Evolutionary conservation across 805 yeast genomes (phyloP).

Genomic region (Spathaspora girioi): DNA sequence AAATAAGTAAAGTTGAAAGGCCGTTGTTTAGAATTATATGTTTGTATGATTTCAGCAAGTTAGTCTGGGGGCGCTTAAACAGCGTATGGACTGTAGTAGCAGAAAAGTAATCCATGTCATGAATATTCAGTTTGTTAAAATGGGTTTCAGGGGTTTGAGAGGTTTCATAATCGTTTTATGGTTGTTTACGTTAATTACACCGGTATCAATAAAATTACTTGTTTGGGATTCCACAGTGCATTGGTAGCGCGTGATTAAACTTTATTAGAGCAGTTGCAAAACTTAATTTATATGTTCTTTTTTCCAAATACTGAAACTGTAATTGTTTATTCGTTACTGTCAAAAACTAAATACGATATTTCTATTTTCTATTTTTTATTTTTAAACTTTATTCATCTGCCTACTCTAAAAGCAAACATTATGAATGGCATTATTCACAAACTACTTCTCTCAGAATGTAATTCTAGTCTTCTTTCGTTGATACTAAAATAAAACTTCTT

Average conservation of each 20-base stretch:
- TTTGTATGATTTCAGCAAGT: slow-evolving; percentile 38
- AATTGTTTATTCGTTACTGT: no score
- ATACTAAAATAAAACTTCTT: no score
- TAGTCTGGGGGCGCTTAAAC: slow-evolving; percentile 30
- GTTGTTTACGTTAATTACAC: background rate
- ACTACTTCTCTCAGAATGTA: no score
- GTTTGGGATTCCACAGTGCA: background rate
- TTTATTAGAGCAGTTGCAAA: background rate
- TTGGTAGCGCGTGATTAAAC: background rate
- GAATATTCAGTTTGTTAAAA: background rate
- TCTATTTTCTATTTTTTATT: no score
- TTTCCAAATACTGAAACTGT: background rate
- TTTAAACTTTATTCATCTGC: no score
- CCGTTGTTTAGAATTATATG: slow-evolving; percentile 63
- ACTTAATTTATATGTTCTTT: background rate
- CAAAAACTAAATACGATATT: background rate
- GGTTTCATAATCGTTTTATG: background rate
- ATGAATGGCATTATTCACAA: no score
- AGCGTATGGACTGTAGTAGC: slow-evolving; percentile 11
- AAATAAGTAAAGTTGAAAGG: slow-evolving; percentile 60
- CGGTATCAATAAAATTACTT: background rate
- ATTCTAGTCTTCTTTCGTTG: no score
- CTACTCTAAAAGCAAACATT: no score
- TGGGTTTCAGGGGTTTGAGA: background rate
- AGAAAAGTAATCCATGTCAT: slow-evolving; percentile 9